Evolutionary conservation across 495 filamentous ascomycete genomes (phyloP).

Genomic region (Trichoderma gamsii): DNA sequence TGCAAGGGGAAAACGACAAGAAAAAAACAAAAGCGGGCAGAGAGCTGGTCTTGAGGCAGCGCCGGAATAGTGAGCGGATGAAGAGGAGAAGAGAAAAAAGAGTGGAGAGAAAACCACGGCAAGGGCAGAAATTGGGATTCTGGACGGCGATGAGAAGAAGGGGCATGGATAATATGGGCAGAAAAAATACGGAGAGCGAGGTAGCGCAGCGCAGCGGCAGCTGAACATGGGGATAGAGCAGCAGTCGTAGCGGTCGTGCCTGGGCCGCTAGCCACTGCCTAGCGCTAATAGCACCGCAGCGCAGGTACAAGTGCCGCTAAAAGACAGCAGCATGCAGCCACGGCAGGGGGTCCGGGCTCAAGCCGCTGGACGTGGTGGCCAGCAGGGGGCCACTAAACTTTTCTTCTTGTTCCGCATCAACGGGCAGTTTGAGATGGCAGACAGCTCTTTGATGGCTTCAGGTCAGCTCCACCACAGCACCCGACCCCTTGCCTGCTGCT

Average conservation of each 20-base stretch:
- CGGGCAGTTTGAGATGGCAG: no score
- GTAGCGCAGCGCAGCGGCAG: neutral
- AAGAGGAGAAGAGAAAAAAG: constrained; percentile 14
- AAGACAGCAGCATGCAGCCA: neutral
- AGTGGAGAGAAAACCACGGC: constrained; percentile 5
- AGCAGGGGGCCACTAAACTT: neutral
- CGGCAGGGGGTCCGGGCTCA: neutral
- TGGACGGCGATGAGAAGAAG: neutral
- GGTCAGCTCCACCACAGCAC: no score
- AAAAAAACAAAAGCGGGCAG: neutral
- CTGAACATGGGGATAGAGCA: neutral
- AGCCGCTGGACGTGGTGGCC: neutral
- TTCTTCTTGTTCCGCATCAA: neutral
- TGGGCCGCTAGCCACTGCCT: neutral
- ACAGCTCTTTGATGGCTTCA: no score
- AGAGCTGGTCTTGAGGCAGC: neutral
- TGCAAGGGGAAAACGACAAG: neutral
- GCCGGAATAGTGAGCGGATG: constrained; percentile 8
- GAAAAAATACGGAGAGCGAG: neutral
- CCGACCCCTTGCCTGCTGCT: neutral
- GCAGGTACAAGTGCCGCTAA: no score
- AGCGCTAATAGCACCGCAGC: neutral
- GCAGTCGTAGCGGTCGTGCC: neutral
- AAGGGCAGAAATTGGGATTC: constrained; percentile 10
- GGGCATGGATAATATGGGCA: neutral